A percentile compares a stretch with the other conserved stretches of the same genome.
Conservation (phyloP, 306 rosid species). For the Gastrolobium bilobum region DNA sequence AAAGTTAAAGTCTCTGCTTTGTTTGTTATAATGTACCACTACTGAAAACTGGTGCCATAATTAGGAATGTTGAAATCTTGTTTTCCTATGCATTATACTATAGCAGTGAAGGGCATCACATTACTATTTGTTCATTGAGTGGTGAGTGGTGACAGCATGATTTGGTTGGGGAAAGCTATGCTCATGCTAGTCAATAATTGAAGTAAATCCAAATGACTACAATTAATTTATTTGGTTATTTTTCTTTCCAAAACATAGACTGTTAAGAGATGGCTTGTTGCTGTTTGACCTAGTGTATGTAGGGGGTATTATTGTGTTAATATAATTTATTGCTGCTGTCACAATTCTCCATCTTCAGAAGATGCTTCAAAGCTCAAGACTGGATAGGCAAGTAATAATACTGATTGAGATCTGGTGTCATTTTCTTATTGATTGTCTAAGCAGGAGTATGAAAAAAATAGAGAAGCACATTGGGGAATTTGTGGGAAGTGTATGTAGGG, state of each 20-base stretch:
- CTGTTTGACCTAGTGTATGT: neutral
- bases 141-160: slow-evolving; percentile 1
- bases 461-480: neutral
- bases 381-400: neutral
- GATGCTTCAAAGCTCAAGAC: slow-evolving; percentile 37
- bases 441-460: neutral
- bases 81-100: neutral
- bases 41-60: slow-evolving; percentile 35
- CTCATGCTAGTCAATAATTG: neutral
- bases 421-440: slow-evolving; percentile 11
- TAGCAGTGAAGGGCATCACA: neutral
- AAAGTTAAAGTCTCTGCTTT: slow-evolving; percentile 16
- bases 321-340: neutral
- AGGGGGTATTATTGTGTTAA: neutral
- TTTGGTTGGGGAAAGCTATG: neutral
- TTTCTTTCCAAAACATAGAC: slow-evolving; percentile 1
- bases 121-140: neutral
- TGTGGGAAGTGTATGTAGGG: slow-evolving; percentile 1
- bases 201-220: neutral
- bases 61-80: slow-evolving; percentile 23
- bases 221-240: neutral
- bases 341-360: neutral
- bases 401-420: slow-evolving; percentile 9
- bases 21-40: slow-evolving; percentile 2
- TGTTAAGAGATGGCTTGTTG: slow-evolving; percentile 6